Base-by-base conservation (phyloP, 2,329 filamentous ascomycete genomes). In the Periconia sp. region DNA sequence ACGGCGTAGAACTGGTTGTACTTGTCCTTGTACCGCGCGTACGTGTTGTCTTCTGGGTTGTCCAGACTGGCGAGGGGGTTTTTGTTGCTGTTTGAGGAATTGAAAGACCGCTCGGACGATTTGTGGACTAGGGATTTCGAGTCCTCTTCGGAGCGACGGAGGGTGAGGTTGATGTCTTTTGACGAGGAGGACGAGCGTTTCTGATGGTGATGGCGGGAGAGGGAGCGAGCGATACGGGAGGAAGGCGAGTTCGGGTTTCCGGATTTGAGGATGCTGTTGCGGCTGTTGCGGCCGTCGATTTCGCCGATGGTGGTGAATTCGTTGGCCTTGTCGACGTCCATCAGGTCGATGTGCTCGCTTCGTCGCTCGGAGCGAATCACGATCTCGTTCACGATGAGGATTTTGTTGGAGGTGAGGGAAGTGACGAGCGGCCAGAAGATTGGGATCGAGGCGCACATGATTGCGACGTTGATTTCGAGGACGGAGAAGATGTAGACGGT, bases 351-450 rank as follows among this genome's bases (percentile, higher is more conserved):
- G 47, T 57, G 59, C 1, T 57, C 47, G 45, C 52, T 54, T 41
- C 60, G 56, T 31, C 52, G 49, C 41, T 71, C 65, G 18, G 69
- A 65, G 43, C 61, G 70, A 46, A 74, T 62, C 43, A 69, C 65
- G 56, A 75, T 66, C 51, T 75, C 71, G 47, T 73, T 73, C 55
- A 73, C 68, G 53, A 74, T 71, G 41, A 73, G 69, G 55, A 74
- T 75, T 33, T 68, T 70, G 59, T 71, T 70, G 35, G 57, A 46
- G 6, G 69, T 61, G 15, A 74, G 46, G 15, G 60, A 64, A 17
- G 55, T 57, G 48, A 75, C 68, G 35, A 66, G 55, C 13, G 72
- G 72, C 71, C 71, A 75, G 65, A 74, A 75, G 42, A 73, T 70
- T 19, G 72, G 72, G 31, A 74, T 69, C 0, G 66, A 71, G 17